phyloP scores from a whole-genome alignment of 495 filamentous ascomycete species.

The Lepraria neglecta region DNA sequence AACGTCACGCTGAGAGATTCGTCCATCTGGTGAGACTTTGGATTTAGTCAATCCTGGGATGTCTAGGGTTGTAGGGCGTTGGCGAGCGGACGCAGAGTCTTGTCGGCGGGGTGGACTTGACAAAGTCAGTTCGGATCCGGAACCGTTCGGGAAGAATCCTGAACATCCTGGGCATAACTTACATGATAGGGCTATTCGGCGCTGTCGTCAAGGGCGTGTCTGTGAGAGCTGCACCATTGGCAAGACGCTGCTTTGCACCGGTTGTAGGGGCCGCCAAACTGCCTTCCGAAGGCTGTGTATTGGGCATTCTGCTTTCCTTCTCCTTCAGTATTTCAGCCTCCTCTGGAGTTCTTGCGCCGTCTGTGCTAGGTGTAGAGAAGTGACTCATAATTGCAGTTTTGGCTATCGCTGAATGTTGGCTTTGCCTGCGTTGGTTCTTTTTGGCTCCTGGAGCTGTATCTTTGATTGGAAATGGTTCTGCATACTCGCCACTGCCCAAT shows the following conservation, averaged over 20 bases:
- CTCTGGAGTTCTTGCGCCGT: slow-evolving; percentile 24
- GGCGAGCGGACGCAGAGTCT: slow-evolving; percentile 55
- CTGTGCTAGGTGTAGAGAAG: slow-evolving; percentile 24
- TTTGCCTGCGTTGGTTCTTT: slow-evolving; percentile 28
- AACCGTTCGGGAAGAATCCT: too few species aligned
- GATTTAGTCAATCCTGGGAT: slow-evolving; percentile 88
- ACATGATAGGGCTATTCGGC: slow-evolving; percentile 67
- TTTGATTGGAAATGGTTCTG: slow-evolving; percentile 14
- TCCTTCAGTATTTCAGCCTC: slow-evolving; percentile 13
- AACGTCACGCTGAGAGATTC: slow-evolving; percentile 85
- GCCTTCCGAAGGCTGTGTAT: slow-evolving; percentile 9
- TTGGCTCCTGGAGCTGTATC: slow-evolving; percentile 15
- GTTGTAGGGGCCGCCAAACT: slow-evolving; percentile 11
- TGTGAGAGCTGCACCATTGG: slow-evolving; percentile 49
- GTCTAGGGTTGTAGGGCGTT: slow-evolving; percentile 77
- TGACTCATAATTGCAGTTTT: slow-evolving; percentile 56
- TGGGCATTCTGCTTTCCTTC: not conserved
- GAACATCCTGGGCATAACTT: slow-evolving; percentile 28
- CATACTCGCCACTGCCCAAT: slow-evolving; percentile 24
- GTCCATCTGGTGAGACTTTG: slow-evolving; percentile 87
- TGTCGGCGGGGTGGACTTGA: slow-evolving; percentile 48
- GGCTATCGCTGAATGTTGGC: slow-evolving; percentile 51
- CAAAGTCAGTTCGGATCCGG: slow-evolving; percentile 23
- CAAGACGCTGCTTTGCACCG: slow-evolving; percentile 30
- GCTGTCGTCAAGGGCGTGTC: slow-evolving; percentile 67